Percentiles rank a stretch among this genome's conserved stretches.
Conservation (phyloP, 495 filamentous ascomycete species). For the Aspergillus homomorphus region DNA sequence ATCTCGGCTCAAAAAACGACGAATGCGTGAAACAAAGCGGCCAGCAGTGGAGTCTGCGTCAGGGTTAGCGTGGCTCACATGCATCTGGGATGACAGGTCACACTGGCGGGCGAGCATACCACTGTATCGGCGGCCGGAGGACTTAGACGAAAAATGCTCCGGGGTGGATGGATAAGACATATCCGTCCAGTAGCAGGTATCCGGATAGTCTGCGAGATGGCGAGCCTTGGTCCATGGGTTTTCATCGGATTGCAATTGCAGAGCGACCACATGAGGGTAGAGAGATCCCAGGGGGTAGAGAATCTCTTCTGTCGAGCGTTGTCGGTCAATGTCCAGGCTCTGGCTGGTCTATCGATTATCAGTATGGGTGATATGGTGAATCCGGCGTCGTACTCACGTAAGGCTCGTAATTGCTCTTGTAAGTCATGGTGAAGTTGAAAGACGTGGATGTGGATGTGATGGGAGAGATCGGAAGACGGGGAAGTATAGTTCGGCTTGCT, state of each 20-base stretch:
- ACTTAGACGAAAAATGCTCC: slow-evolving; percentile 18
- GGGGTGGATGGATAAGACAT: slow-evolving; percentile 30
- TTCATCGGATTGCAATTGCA: slow-evolving; percentile 36
- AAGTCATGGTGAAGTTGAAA: slow-evolving; percentile 30
- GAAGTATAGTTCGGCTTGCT: not conserved
- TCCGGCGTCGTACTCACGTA: slow-evolving; percentile 28
- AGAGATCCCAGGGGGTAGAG: slow-evolving; percentile 38
- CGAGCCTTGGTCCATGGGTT: slow-evolving; percentile 27
- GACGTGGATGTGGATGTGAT: slow-evolving; percentile 1
- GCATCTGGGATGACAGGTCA: slow-evolving; percentile 9
- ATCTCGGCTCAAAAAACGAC: slow-evolving; percentile 33
- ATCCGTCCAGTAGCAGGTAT: slow-evolving; percentile 39
- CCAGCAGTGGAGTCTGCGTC: slow-evolving; percentile 19
- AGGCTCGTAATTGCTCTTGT: slow-evolving; percentile 47
- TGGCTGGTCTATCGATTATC: slow-evolving; percentile 16
- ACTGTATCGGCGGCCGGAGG: slow-evolving; percentile 22
- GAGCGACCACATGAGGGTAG: slow-evolving; percentile 41
- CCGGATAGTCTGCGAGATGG: slow-evolving; percentile 38
- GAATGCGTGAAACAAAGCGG: slow-evolving; percentile 33
- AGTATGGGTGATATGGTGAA: not conserved
- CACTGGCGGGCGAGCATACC: slow-evolving; percentile 23
- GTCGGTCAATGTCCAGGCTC: slow-evolving; percentile 27
- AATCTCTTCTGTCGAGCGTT: slow-evolving; percentile 32
- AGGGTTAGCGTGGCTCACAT: slow-evolving; percentile 7
- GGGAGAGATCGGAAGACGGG: not conserved